Percentiles rank a stretch among this genome's conserved stretches.
These are phyloP conservation scores for Ceratocystis colombiana DNA, from an alignment of 2,329 filamentous ascomycete genomes.

Conservation along the genomic window DNA sequence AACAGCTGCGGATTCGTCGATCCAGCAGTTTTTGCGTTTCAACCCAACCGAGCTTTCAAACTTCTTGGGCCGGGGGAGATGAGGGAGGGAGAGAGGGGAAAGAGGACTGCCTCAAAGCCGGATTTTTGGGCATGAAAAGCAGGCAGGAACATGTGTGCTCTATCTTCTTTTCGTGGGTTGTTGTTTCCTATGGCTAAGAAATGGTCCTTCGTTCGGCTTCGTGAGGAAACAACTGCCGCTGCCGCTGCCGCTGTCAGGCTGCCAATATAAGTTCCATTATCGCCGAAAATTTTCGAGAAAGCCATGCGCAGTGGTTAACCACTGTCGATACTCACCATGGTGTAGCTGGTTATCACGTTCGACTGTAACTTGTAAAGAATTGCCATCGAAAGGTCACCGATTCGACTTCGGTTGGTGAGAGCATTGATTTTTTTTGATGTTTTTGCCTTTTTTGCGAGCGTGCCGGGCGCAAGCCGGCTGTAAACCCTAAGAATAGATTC, in stretches of 20 bases:
- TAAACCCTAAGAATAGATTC: not conserved
- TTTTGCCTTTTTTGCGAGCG: conserved; percentile 17
- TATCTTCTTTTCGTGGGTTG: too few species aligned
- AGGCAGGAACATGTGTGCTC: not conserved
- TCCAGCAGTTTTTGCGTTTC: not conserved
- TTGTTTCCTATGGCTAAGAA: too few species aligned
- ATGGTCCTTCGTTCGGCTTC: too few species aligned
- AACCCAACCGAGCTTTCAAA: not conserved
- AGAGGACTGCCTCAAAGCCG: not conserved
- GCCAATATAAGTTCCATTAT: conserved; percentile 1
- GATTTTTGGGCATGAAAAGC: not conserved
- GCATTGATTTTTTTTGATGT: conserved; percentile 22
- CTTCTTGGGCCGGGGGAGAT: not conserved
- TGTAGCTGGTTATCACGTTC: conserved; percentile 25
- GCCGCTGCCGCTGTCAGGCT: not conserved
- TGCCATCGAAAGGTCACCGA: not conserved
- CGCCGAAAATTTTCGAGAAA: not conserved
- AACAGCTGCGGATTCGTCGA: not conserved
- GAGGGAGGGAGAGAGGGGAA: not conserved
- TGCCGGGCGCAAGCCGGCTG: not conserved
- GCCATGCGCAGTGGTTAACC: conserved; percentile 21
- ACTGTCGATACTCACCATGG: conserved; percentile 24
- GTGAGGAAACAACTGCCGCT: not conserved
- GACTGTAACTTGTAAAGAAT: conserved; percentile 21
- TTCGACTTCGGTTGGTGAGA: conserved; percentile 24